These are phyloP conservation scores for Alectoria sarmentosa DNA, from an alignment of 495 filamentous ascomycete genomes.

Conservation along the genomic window DNA sequence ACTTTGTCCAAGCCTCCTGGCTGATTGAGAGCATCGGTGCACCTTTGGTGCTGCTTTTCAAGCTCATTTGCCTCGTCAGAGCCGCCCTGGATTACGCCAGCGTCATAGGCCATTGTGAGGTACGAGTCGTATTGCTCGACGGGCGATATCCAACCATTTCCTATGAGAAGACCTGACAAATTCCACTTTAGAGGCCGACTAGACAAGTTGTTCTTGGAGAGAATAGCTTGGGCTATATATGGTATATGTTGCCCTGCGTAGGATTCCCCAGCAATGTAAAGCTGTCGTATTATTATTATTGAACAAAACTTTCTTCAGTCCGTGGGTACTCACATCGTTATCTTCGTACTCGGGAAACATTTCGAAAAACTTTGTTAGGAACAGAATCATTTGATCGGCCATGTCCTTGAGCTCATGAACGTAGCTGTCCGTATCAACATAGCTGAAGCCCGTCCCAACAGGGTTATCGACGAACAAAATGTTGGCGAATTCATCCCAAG, in stretches of 20 bases:
- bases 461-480: constrained; percentile 95
- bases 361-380: constrained; percentile 82
- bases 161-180: constrained; percentile 81
- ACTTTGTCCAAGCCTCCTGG: constrained; percentile 51
- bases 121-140: constrained; percentile 87
- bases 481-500: constrained; percentile 97
- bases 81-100: constrained; percentile 60
- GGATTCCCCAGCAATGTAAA: constrained; percentile 92
- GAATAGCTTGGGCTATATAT: constrained; percentile 83
- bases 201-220: constrained; percentile 63
- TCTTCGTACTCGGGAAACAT: constrained; percentile 88
- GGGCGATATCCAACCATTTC: constrained; percentile 95
- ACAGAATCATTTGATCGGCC: constrained; percentile 78
- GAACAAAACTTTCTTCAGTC: too few species aligned
- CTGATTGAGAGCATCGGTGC: constrained; percentile 48
- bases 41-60: constrained; percentile 62
- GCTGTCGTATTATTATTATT: constrained; percentile 42
- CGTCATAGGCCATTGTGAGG: constrained; percentile 67
- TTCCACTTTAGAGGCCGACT: constrained; percentile 53
- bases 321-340: constrained; percentile 68
- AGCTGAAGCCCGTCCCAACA: constrained; percentile 94
- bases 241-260: constrained; percentile 97
- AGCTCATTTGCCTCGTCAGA: constrained; percentile 56
- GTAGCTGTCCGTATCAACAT: constrained; percentile 80
- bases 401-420: constrained; percentile 80